Evolutionary conservation across 495 filamentous ascomycete species (phyloP), one percentile per base, ranked within the genome.

Genomic region (Xylaria castorea): DNA sequence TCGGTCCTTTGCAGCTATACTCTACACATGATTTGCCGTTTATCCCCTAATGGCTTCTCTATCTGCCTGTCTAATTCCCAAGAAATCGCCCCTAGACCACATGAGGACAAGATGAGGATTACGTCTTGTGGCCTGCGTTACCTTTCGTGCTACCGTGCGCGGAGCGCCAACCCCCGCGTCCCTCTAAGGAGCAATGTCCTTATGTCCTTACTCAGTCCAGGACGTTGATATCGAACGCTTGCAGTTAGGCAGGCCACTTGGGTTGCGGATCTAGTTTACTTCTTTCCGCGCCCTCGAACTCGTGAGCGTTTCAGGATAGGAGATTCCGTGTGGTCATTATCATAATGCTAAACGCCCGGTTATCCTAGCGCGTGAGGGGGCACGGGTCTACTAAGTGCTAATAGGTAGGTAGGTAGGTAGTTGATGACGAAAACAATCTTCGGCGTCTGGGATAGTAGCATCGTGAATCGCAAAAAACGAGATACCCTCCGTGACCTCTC

Each of bases 81-180:
- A 11, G 14, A 60, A 34, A 38, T 38, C 34, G 34, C 57, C 57
- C 57, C 12, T 58, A 34, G 4, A 34, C 18, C 30, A 60, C 57
- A 36, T 60, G 8, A 22, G 51, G 14, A 25, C 50, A 53, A 53
- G 50, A 25, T 3, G 50, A 27, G 8, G 11, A 53, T 25, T 25
- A 27, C 51, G 27, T 25, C 48, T 22, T 9, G 12, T 27, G n/a
- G 36, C 60, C 36, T 60, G 34, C 14, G 7, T n/a, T 22, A 44
- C 22, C 44, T n/a, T 12, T 48, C 16, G 22, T n/a, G 62, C 62
- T 65, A 53, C 64, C 18, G 53, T 66, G 44, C 2, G n/a, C 77
- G 77, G 77, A 77, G 69, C 66, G 69, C 75, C 62, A 77, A 38
- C 66, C 71, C 77, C 77, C 77, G 75, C 69, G 68, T 7, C 73